A percentile compares a stretch with the other conserved stretches of the same genome.
phyloP scores from a whole-genome alignment of 2,329 filamentous ascomycete species.

The Sporothrix schenckii region DNA sequence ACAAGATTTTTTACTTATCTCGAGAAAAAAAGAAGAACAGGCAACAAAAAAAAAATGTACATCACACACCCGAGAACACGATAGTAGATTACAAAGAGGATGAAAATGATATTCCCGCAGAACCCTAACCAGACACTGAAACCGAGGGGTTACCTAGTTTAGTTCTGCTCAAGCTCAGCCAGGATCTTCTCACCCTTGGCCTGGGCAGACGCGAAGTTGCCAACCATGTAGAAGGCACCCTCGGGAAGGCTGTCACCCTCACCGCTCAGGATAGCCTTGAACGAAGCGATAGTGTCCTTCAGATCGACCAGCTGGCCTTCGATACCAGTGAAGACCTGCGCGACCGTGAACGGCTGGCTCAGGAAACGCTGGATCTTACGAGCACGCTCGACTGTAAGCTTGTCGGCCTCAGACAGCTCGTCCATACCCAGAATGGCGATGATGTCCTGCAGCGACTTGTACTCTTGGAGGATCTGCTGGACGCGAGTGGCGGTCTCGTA shows the following conservation, averaged over 20 bases:
- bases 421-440: slow-evolving; percentile 99
- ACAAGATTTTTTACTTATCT: slow-evolving; percentile 24
- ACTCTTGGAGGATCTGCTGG: slow-evolving; percentile 99
- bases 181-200: slow-evolving; percentile 99
- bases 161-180: slow-evolving; percentile 76
- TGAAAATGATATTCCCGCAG: slow-evolving; percentile 26
- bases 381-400: slow-evolving; percentile 99
- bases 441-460: slow-evolving; percentile 99
- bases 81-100: slow-evolving; percentile 28
- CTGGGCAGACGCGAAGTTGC: slow-evolving; percentile 88
- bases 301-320: slow-evolving; percentile 96
- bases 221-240: slow-evolving; percentile 97
- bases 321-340: slow-evolving; percentile 82
- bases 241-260: slow-evolving; percentile 96
- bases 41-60: slow-evolving; percentile 27
- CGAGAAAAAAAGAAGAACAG: slow-evolving; percentile 27
- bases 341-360: slow-evolving; percentile 95
- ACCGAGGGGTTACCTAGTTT: slow-evolving; percentile 39
- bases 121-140: slow-evolving; percentile 23
- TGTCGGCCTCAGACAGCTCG: slow-evolving; percentile 97
- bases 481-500: slow-evolving; percentile 93
- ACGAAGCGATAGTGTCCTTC: slow-evolving; percentile 96
- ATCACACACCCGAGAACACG: slow-evolving; percentile 18
- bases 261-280: slow-evolving; percentile 95
- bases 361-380: slow-evolving; percentile 99